Evolutionary conservation across 202 grass and related monocot species (phyloP), one percentile per base, ranked within the genome.

Genomic region (Dendrocalamus latiflorus): DNA sequence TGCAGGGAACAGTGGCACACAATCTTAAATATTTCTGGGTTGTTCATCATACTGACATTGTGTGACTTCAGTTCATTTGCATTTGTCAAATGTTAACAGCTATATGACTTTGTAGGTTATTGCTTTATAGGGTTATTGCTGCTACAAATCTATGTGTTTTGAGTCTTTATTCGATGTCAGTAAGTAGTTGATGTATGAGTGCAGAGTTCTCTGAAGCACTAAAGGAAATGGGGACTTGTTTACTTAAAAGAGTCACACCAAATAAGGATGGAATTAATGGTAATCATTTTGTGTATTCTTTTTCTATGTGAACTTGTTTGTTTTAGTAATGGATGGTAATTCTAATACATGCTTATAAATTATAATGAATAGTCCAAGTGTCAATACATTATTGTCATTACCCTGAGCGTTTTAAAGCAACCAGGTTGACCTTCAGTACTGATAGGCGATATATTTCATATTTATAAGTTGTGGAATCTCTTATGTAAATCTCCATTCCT

Each of bases 201-300:
- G 86, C 85, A 99, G 96, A 99, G 65, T 99, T 99, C 85, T 99
- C 93, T 36, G 96, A 99, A 91, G 91, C 96, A 38, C 81, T 99
- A 36, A 67, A 87, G 79, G 96, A 99, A 89, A 93, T 99, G 89
- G 96, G 96, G 49, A 84, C 89, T 59, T 99, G 96, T 85, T 87
- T 98, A 44, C 92, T 98, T 68, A 92, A 95, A 83, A 94, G 94
- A 89, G 91, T 93, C 51, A 63, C 89, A 17, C 86, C 92, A 82
- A 94, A 95, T 78, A 86, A 99, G 78, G 96, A 99, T 44, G 96
- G 94, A 85, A 87, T 89, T 86, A 95, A 85, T 72, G 87, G 96
- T 99, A 92, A 90, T 75, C 65, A 77, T 42, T 4, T 16, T 34
- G 0, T 70, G 13, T 51, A 3, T 81, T 51, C 6, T 71, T 75